Evolutionary conservation across 441 rosid species (phyloP), one percentile per base, ranked within the genome.

Genomic region (Brassica balearica): DNA sequence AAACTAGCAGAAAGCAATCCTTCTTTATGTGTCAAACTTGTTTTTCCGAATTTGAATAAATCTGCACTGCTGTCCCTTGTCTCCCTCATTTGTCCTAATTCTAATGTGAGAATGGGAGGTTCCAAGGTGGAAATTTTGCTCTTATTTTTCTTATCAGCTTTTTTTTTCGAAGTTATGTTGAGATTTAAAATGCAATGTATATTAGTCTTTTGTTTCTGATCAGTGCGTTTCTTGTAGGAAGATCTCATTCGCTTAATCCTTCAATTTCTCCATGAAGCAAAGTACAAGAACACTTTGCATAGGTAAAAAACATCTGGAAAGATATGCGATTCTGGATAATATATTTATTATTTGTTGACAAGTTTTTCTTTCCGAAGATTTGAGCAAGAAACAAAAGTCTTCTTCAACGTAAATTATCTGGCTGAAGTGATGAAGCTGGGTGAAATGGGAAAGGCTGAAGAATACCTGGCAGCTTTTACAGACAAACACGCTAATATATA

Each of bases 301-400:
- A 72, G 70, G 87, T 82, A 85, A 38, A 70, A 78, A 23, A 78
- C 41, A 32, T 60, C 34, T 79, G 8, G 22, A 60, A 4, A 23
- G 48, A 22, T 63, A 48, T 77, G 61, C 64, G 46, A 51, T 20
- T 69, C 22, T 77, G 41, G 19, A 20, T 74, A 6, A 53, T 60
- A 8, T 32, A 17, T 58, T 46, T 67, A 48, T 29, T 74, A 53
- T 17, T 74, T 80, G 68, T 56, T 75, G 46, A 71, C 25, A 55
- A 69, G 10, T 64, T 68, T 53, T 38, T 72, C 32, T 61, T 74
- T 78, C 3, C 7, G 34, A 82, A 80, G 87, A 63, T 73, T 82
- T 78, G 84, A 82, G 77, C 72, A 69, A 66, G 85, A 85, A 80
- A 19, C 81, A 22, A 77, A 85, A 74, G 36, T 84, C 73, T 81